Base-by-base conservation (phyloP, 1,139 yeast genomes). In the Nakaseomyces delphensis region DNA sequence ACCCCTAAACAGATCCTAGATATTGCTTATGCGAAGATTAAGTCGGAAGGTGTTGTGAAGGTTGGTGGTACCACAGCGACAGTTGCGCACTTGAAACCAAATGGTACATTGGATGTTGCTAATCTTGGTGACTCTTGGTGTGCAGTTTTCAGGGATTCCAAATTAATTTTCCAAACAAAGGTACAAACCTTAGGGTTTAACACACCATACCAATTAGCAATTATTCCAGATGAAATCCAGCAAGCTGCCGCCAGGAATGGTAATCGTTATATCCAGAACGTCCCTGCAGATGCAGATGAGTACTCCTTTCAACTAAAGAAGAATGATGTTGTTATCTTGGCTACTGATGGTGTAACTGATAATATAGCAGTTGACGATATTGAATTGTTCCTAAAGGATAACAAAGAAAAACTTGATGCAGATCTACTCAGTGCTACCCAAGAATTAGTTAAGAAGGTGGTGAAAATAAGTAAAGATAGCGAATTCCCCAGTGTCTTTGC, bases 11-110 rank as follows among this genome's bases (percentile, higher is more conserved):
- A 67, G 3, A 63, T 86, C 39, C 67, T 87, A 23, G 63, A 65
- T 1, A 43, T 60, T 24, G 81, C 94, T 0, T 87, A 77, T 55
- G 56, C 65, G 0, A 65, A 71, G 35, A 70, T 87, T 9, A 62
- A 68, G 45, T 49, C 60, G 1, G 77, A 77, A 8, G 77, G 79
- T 1, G 69, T 68, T 38, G 94, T 83, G 8, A 76, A 79, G 59
- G 94, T 89, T 31, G 98, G 98, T 3, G 94, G 96, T n/a, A 85
- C 97, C 1, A 91, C 98, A 0, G 89, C 94, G 1, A 85, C 95
- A 55, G 73, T 84, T 40, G 97, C 96, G 1, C 72, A 83, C 4
- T 74, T 85, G 38, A 67, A 77, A 13, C 68, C 77, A 1, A 70
- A 72, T 14, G 78, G 77, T 7, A 62, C 63, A 29, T 61, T 91